phyloP scores from a whole-genome alignment of 805 yeast genomes.

The Cyberlindnera bimundalis region DNA sequence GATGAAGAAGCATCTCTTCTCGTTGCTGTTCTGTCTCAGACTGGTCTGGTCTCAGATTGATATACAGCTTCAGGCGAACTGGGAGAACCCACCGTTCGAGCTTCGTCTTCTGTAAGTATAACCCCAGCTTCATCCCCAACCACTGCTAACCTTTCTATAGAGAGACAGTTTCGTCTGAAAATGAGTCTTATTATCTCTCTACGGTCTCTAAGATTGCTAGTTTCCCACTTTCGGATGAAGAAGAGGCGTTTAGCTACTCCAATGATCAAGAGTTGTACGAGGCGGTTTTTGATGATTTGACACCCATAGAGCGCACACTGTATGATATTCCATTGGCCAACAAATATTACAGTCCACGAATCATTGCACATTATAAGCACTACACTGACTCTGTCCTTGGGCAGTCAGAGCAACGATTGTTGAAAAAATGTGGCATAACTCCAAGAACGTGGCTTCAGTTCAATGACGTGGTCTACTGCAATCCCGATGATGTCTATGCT shows the following conservation, averaged over 20 bases:
- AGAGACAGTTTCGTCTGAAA: constrained; percentile 28
- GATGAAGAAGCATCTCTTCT: too few relatives aligned
- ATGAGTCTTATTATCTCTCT: constrained; percentile 17
- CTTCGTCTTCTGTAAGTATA: constrained; percentile 26
- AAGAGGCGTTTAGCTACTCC: neutral
- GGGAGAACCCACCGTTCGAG: constrained; percentile 29
- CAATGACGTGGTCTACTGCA: constrained; percentile 56
- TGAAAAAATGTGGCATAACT: constrained; percentile 21
- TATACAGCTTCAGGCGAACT: constrained; percentile 24
- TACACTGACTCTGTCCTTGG: constrained; percentile 39
- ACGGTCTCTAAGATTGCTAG: constrained; percentile 14
- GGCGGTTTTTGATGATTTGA: constrained; percentile 16
- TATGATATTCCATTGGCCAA: constrained; percentile 29
- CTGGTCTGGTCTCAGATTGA: constrained; percentile 15
- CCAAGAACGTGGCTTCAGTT: constrained; percentile 47
- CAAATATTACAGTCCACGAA: constrained; percentile 52
- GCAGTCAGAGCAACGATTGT: constrained; percentile 18
- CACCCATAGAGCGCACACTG: constrained; percentile 20
- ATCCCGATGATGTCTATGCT: constrained; percentile 74
- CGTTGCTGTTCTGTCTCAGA: too few relatives aligned
- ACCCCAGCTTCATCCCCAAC: neutral
- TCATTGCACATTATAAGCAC: constrained; percentile 59
- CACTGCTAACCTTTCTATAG: constrained; percentile 12
- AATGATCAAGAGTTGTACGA: constrained; percentile 23
- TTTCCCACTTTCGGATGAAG: constrained; percentile 13